Percentiles rank a stretch among this genome's conserved stretches.
These are phyloP conservation scores for Beauveria varroae DNA, from an alignment of 2,329 filamentous ascomycete species.

Conservation along the genomic window DNA sequence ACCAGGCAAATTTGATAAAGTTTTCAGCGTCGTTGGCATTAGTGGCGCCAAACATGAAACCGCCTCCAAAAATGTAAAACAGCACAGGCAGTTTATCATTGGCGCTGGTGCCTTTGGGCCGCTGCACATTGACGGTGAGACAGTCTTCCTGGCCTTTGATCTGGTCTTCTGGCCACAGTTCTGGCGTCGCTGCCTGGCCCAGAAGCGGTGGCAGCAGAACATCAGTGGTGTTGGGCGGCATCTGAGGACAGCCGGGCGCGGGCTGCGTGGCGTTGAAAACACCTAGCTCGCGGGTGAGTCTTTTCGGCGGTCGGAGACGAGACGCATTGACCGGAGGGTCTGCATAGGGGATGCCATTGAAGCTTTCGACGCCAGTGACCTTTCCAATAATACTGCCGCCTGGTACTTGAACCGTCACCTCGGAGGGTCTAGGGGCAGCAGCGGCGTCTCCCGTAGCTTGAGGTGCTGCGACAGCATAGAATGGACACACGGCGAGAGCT, in stretches of 20 bases:
- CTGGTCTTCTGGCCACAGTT: background rate
- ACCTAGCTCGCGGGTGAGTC: constrained; percentile 27
- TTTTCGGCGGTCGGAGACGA: constrained; percentile 51
- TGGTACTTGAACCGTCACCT: background rate
- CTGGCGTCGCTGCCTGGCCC: background rate
- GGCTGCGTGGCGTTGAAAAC: constrained; percentile 37
- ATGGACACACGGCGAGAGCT: too few relatives aligned
- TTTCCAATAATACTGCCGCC: background rate
- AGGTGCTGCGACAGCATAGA: too few relatives aligned
- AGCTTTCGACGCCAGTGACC: constrained; percentile 22
- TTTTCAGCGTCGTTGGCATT: constrained; percentile 30
- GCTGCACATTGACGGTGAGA: constrained; percentile 38
- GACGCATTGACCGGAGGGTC: constrained; percentile 44
- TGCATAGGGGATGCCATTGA: constrained; percentile 58
- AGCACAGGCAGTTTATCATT: constrained; percentile 44
- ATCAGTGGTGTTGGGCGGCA: constrained; percentile 20
- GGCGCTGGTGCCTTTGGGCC: constrained; percentile 35
- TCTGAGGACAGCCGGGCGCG: constrained; percentile 51
- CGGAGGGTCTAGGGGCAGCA: background rate
- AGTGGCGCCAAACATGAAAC: constrained; percentile 30
- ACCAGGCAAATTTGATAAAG: constrained; percentile 27
- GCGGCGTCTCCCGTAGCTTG: too few relatives aligned
- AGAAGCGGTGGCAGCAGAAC: background rate
- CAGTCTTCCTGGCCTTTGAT: constrained; percentile 43
- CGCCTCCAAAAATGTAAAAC: constrained; percentile 52